These are phyloP conservation scores for Neolecta irregularis DNA, from an alignment of 1,139 yeast genomes.

Conservation along the genomic window DNA sequence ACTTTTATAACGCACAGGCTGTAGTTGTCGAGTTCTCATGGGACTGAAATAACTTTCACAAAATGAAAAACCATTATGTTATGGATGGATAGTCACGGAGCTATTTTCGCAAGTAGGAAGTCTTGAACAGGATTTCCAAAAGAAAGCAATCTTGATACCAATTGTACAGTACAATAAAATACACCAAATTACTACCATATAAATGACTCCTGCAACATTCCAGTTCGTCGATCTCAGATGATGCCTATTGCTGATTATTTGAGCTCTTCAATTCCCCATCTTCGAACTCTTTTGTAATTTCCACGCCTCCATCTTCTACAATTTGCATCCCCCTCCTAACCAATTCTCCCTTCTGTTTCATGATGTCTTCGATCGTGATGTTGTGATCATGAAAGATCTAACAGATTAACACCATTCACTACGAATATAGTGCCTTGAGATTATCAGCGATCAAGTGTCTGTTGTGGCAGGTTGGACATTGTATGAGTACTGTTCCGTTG, in stretches of 20 bases:
- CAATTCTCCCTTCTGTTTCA: conserved; percentile 59
- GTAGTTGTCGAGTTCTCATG: no score
- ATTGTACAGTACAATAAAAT: no score
- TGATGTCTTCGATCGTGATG: conserved; percentile 65
- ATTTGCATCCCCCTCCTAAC: conserved; percentile 33
- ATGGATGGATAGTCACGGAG: no score
- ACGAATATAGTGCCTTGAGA: conserved; percentile 15
- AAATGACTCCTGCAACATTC: no score
- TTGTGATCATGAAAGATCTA: conserved; percentile 64
- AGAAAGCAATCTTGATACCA: no score
- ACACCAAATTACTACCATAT: no score
- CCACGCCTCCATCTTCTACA: conserved; percentile 4
- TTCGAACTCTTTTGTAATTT: not conserved
- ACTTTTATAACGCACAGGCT: no score
- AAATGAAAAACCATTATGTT: no score
- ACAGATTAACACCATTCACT: conserved; percentile 6
- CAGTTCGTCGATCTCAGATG: no score
- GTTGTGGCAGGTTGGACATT: conserved; percentile 80
- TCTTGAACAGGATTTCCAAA: no score
- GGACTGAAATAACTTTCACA: no score
- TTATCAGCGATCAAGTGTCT: conserved; percentile 91
- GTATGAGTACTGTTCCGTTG: conserved; percentile 72
- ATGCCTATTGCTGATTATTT: conserved; percentile 1
- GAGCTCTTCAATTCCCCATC: not conserved
- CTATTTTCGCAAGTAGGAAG: no score